Base-by-base conservation (phyloP, 176 grass and related monocot genomes). In the Cocos nucifera region DNA sequence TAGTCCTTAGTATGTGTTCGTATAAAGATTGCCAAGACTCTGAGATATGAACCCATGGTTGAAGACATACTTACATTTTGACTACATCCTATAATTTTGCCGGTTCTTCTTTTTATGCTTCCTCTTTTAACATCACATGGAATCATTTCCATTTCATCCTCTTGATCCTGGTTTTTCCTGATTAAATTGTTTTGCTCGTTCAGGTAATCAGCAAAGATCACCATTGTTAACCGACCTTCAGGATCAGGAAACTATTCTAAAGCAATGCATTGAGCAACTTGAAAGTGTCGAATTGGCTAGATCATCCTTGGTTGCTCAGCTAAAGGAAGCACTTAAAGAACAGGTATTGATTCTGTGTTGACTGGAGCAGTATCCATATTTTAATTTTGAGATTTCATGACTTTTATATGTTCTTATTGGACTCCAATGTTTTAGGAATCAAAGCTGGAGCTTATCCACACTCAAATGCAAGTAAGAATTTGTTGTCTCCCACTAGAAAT, bases 241-340 rank as follows among this genome's bases (percentile, higher is more conserved):
- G 73, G 81, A 85, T 19, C 84, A 87, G 68, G 87, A 90, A 80
- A 66, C 49, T 59, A 63, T 44, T 65, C 68, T 90, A 48, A 90
- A 73, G 54, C 71, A 83, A 64, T 90, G 70, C 72, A 82, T 90
- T 56, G 64, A 80, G 39, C 78, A 82, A 65, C 80, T 96, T 66
- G 83, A 85, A 75, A 71, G 69, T 74, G 69, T 82, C 20, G 70
- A 82, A 20, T 6, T 22, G 10, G 54, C 65, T 18, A 85, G 92
- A 75, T 24, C 54, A 69, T 70, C 66, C 61, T 76, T 97, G 73
- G 83, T 97, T 59, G 73, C 72, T 76, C 87, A 91, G 70, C 70
- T 97, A 70, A 85, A 74, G 70, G 84, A 85, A 62, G 93, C 87
- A 49, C 75, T 88, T 56, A 75, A 25, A 28, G 87, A 97, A 75